A percentile compares a stretch with the other conserved stretches of the same genome.
These are phyloP conservation scores for Colletotrichum nymphaeae DNA, from an alignment of 2,329 filamentous ascomycete genomes.

Conservation along the genomic window DNA sequence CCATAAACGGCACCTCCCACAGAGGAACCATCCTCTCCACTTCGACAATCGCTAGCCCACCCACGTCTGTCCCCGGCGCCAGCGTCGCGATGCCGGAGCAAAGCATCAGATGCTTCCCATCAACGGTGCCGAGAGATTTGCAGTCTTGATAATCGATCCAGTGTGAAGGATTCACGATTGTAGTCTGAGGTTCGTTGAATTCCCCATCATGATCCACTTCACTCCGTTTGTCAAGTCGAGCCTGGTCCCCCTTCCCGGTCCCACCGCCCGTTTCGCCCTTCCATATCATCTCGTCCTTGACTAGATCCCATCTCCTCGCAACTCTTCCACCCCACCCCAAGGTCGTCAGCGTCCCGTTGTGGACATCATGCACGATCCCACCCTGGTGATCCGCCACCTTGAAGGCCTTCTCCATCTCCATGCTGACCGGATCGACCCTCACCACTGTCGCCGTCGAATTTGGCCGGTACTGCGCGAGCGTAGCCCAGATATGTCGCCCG, in stretches of 20 bases:
- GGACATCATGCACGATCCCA: constrained; percentile 55
- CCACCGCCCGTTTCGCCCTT: not conserved
- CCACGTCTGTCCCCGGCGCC: constrained; percentile 45
- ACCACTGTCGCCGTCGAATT: constrained; percentile 58
- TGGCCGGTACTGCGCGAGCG: constrained; percentile 58
- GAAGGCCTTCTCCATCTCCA: constrained; percentile 49
- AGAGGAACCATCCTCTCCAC: constrained; percentile 56
- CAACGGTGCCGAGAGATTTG: constrained; percentile 58
- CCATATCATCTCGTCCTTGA: not conserved
- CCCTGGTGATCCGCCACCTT: constrained; percentile 56
- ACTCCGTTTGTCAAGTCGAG: constrained; percentile 48
- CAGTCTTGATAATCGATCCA: constrained; percentile 64
- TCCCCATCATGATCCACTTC: constrained; percentile 32
- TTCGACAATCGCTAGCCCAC: constrained; percentile 61
- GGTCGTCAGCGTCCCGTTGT: constrained; percentile 48
- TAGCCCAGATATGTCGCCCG: constrained; percentile 58
- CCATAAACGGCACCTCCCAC: constrained; percentile 56
- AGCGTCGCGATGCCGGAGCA: constrained; percentile 58
- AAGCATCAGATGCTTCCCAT: constrained; percentile 55
- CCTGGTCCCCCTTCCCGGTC: not conserved
- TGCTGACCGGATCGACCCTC: constrained; percentile 48
- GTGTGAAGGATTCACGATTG: constrained; percentile 52
- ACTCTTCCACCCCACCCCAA: constrained; percentile 60
- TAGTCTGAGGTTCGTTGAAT: constrained; percentile 40
- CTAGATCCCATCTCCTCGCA: constrained; percentile 50